Conservation (phyloP, 1,139 yeast genomes). For the Magnusiomyces paraingens region DNA sequence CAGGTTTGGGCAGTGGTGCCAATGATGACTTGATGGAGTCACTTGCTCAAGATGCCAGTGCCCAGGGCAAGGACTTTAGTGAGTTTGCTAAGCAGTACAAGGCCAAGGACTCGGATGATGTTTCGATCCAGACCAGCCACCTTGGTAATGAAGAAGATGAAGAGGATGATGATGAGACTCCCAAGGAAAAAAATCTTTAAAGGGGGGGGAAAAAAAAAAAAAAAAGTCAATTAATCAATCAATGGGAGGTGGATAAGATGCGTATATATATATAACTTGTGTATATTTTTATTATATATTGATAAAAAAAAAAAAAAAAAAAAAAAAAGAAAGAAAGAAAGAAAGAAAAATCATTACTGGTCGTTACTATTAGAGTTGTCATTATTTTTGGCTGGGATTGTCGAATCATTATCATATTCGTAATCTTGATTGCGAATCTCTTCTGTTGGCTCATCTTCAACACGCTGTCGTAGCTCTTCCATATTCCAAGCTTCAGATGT, state of each 20-base stretch:
- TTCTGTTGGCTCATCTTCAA: slow-evolving; percentile 21
- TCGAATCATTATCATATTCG: slow-evolving; percentile 2
- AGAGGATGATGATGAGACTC: slow-evolving; percentile 21
- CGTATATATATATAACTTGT: background rate
- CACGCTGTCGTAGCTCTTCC: slow-evolving; percentile 31
- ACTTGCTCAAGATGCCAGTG: slow-evolving; percentile 15
- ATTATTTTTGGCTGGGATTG: background rate
- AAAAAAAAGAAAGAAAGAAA: slow-evolving; percentile 3
- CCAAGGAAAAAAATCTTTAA: slow-evolving; percentile 17
- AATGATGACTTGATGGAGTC: slow-evolving; percentile 17
- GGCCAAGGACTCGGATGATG: background rate
- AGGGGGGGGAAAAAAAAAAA: slow-evolving; percentile 6
- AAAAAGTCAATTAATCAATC: background rate
- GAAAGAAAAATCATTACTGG: background rate
- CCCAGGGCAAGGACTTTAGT: slow-evolving; percentile 14
- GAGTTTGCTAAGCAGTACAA: slow-evolving; percentile 14
- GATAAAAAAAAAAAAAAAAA: background rate
- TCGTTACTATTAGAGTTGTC: background rate
- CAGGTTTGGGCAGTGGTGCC: slow-evolving; percentile 23
- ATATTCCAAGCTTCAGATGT: slow-evolving; percentile 49
- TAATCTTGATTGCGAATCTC: slow-evolving; percentile 7
- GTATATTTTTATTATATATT: background rate
- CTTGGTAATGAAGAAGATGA: slow-evolving; percentile 11
- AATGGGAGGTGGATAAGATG: background rate
- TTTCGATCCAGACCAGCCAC: background rate